Percentiles rank a stretch among this genome's conserved stretches.
phyloP scores from a whole-genome alignment of 768 basidiomycete genomes.

The Amanita rubescens region DNA sequence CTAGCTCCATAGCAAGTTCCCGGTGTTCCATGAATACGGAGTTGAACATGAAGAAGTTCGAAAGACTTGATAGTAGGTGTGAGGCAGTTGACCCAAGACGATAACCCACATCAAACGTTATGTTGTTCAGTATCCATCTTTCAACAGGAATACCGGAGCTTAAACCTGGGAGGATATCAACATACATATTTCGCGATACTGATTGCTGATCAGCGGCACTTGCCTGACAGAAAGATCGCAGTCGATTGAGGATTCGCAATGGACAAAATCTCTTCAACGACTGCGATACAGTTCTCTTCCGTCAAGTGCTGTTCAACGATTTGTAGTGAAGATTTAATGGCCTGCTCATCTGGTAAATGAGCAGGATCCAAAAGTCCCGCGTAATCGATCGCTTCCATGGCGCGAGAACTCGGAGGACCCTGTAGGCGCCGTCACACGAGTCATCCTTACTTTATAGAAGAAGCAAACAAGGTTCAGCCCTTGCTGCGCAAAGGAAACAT shows the following conservation, averaged over 20 bases:
- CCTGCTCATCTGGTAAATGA: background rate
- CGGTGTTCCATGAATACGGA: background rate
- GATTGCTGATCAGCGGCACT: background rate
- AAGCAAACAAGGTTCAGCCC: background rate
- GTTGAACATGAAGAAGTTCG: background rate
- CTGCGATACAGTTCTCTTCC: background rate
- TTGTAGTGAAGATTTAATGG: background rate
- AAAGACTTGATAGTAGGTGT: background rate
- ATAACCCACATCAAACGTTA: background rate
- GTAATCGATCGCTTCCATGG: background rate
- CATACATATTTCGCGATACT: background rate
- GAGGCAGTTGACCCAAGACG: background rate
- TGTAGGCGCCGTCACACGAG: background rate
- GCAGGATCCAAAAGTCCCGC: background rate
- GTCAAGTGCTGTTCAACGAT: background rate
- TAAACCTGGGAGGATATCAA: background rate
- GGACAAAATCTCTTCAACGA: background rate
- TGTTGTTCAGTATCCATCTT: background rate
- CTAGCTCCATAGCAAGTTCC: background rate
- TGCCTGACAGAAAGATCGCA: background rate
- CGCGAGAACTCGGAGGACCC: background rate
- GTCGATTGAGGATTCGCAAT: background rate
- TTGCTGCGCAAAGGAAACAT: constrained; percentile 2
- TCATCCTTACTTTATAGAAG: background rate
- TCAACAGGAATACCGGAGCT: background rate